Conservation (phyloP, 257 asterid species). For the Solanum medicagineum region DNA sequence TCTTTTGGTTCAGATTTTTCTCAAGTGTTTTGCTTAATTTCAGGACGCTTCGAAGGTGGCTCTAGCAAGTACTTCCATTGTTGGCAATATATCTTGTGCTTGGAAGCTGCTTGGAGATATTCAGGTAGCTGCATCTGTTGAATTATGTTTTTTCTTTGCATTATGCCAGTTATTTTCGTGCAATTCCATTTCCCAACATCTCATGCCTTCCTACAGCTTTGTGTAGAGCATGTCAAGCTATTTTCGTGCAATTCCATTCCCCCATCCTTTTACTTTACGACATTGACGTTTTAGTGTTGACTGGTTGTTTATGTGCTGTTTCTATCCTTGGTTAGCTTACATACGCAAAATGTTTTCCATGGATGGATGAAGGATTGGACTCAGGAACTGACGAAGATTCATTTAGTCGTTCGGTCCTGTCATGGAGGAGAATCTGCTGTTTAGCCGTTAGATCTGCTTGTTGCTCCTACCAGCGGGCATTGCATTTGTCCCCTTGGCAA, state of each 20-base stretch:
- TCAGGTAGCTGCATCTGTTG: constrained; percentile 38
- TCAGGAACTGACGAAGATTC: constrained; percentile 36
- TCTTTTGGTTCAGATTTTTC: constrained; percentile 1
- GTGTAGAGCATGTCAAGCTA: not conserved
- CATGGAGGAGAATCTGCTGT: constrained; percentile 68
- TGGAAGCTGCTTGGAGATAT: constrained; percentile 98
- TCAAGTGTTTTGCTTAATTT: constrained; percentile 7
- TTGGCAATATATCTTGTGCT: constrained; percentile 56
- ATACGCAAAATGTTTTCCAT: constrained; percentile 83
- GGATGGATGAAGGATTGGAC: constrained; percentile 48
- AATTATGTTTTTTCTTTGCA: not conserved
- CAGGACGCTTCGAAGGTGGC: constrained; percentile 89
- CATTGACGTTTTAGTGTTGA: constrained; percentile 2
- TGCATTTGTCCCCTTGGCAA: constrained; percentile 89
- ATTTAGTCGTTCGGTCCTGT: constrained; percentile 44
- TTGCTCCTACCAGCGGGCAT: constrained; percentile 83
- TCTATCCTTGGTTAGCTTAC: constrained; percentile 47
- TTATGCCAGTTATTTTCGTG: not conserved
- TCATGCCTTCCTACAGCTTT: not conserved
- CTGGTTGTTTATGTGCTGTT: constrained; percentile 6
- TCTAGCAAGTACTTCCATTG: constrained; percentile 36
- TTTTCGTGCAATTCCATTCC: not conserved
- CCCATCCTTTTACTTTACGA: not conserved
- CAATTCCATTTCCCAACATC: not conserved
- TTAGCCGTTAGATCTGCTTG: constrained; percentile 60